Evolutionary conservation across 73 alveolate genomes (phyloP).

Genomic region (Stentor coeruleus): DNA sequence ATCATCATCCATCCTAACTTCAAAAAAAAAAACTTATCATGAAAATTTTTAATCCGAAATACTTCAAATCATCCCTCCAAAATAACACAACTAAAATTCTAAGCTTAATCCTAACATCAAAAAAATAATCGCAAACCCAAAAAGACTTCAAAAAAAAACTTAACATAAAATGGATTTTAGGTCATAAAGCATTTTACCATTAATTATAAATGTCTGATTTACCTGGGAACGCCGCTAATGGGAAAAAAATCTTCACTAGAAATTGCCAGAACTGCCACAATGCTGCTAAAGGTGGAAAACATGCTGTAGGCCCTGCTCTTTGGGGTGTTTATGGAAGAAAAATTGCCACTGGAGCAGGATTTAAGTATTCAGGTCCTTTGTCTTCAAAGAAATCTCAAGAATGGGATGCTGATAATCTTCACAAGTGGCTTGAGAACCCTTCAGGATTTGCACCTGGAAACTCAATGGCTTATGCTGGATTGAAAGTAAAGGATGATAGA

Average conservation of each 20-base stretch:
- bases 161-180: too few relatives aligned
- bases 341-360: background rate
- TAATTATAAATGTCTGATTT: too few relatives aligned
- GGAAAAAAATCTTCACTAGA: background rate
- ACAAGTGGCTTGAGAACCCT: background rate
- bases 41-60: too few relatives aligned
- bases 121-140: too few relatives aligned
- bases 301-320: constrained; percentile 2
- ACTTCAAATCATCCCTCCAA: too few relatives aligned
- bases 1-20: too few relatives aligned
- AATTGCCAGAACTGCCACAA: constrained; percentile 1
- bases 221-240: too few relatives aligned
- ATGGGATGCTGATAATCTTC: constrained; percentile 12
- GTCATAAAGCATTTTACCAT: too few relatives aligned
- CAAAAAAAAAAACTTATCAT: too few relatives aligned
- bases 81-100: too few relatives aligned
- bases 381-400: background rate
- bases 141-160: too few relatives aligned
- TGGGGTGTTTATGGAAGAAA: background rate
- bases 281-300: background rate
- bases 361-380: background rate
- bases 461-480: constrained; percentile 5
- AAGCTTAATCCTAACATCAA: too few relatives aligned
- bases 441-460: background rate
- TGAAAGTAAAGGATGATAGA: background rate